Base-by-base conservation (phyloP, 805 yeast species). In the Hemisphaericaspora nanyangensis region DNA sequence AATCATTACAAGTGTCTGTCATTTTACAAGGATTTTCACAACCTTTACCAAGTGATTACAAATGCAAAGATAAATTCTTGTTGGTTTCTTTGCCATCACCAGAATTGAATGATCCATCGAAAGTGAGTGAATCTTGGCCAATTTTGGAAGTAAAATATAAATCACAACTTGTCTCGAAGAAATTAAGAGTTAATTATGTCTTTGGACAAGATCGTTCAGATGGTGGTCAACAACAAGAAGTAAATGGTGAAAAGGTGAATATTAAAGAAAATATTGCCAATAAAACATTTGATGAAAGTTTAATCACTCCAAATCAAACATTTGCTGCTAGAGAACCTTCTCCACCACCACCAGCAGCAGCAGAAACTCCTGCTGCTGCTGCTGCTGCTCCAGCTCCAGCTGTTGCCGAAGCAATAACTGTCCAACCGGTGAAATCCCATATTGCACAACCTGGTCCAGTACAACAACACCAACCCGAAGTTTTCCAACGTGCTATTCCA, bases 31-130 rank as follows among this genome's bases (percentile, higher is more conserved):
- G 95, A 12, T 72, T 85, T 50, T 68, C 80, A 39, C 79, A 80
- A 52, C 91, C 86, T 43, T 90, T 95, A 37, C 69, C 79, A 3
- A 63, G 77, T 35, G 88, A 80, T 55, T 79, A 74, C 65, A 83
- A 82, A 63, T 85, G 95, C 65, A 85, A 82, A 61, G 98, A 93
- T 66, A 93, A 93, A 68, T 93, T 93, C 61, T 77, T 91, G 55
- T 80, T 93, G 44, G 90, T 90, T 50, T 79, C 95, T 19, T 74
- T 89, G 48, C 95, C 96, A 34, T 78, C 88, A 44, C 80, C 84
- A 13, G 76, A 72, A 40, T 60, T 77, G 45, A 74, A 74, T 45
- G 80, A 78, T 37, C 68, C 75, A 31, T 55, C 74, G 19, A 70
- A 61, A 50, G 82, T 86, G 36, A 76, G 86, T 35, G 82, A 81